phyloP scores from a whole-genome alignment of 2,329 filamentous ascomycete species.

The Venturia asperata region DNA sequence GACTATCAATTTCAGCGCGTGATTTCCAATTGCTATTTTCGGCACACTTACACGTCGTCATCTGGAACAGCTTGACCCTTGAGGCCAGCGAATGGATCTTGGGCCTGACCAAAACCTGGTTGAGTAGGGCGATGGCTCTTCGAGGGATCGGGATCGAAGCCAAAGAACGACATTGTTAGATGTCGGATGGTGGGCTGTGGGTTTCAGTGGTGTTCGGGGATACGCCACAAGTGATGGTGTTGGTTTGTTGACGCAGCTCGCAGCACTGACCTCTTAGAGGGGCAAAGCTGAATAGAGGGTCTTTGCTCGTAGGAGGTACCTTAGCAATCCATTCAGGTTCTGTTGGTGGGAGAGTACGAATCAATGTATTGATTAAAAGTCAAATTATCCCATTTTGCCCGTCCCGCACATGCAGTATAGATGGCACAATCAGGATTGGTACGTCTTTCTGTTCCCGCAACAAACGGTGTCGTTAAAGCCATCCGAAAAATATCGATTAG shows the following conservation, averaged over 20 bases:
- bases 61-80: conserved; percentile 49
- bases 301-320: too few species aligned
- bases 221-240: neutral
- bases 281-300: neutral
- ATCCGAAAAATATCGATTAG: too few species aligned
- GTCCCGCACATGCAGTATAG: too few species aligned
- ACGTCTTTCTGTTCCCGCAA: too few species aligned
- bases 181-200: neutral
- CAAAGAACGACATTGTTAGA: conserved; percentile 57
- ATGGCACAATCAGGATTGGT: too few species aligned
- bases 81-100: conserved; percentile 84
- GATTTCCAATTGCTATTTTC: conserved; percentile 25
- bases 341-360: too few species aligned
- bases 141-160: conserved; percentile 66
- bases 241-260: neutral
- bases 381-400: too few species aligned
- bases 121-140: conserved; percentile 60
- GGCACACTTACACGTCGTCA: conserved; percentile 50
- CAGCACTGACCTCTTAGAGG: neutral
- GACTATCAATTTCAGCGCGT: conserved; percentile 47
- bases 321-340: too few species aligned
- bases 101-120: conserved; percentile 72
- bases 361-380: too few species aligned
- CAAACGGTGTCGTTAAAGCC: too few species aligned
- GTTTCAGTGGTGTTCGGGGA: neutral